A percentile compares a stretch with the other conserved stretches of the same genome.
Evolutionary conservation across 108 stramenopile genomes (phyloP).

Genomic region (Nannochloropsis salina): DNA sequence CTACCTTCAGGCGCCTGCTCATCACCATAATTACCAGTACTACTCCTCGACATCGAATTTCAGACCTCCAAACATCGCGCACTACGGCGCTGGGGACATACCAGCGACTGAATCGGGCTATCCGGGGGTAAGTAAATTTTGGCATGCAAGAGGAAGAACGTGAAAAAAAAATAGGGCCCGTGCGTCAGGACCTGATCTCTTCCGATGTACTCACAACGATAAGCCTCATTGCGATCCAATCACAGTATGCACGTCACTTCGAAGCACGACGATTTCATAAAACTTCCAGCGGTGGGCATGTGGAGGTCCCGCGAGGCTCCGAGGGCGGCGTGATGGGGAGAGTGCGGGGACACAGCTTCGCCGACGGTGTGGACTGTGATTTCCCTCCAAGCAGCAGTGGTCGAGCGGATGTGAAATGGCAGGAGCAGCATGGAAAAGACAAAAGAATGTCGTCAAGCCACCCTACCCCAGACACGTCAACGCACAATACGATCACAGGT

Average conservation of each 20-base stretch:
- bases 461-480: background rate
- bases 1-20: no score
- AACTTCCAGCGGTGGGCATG: background rate
- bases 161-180: background rate
- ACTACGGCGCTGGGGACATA: background rate
- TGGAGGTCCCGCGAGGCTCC: no score
- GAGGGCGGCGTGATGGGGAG: no score
- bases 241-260: background rate
- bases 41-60: no score
- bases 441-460: background rate
- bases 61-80: no score
- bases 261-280: background rate
- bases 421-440: constrained; percentile 13
- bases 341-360: no score
- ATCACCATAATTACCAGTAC: no score
- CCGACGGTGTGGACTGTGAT: no score
- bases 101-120: background rate
- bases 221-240: background rate
- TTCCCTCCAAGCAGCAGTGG: background rate
- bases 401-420: background rate
- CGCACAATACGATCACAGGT: background rate
- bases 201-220: background rate
- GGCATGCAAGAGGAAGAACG: background rate
- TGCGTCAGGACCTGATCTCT: background rate
- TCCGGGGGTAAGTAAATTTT: constrained; percentile 2